These are phyloP conservation scores for Boletus sp. DNA, from an alignment of 1,284 basidiomycete species.

Conservation along the genomic window DNA sequence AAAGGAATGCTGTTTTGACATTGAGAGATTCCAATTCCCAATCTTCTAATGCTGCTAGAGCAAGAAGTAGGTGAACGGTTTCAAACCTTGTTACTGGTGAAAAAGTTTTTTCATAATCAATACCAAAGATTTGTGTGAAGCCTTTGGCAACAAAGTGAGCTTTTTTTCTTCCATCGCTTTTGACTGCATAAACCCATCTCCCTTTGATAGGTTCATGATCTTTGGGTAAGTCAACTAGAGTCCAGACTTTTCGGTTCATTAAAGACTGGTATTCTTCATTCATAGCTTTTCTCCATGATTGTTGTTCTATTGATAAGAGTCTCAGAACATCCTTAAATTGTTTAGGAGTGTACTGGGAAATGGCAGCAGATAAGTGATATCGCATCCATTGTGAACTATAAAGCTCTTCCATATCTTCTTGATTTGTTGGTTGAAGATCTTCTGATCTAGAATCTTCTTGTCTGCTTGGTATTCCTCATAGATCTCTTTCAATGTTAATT, in stretches of 20 bases:
- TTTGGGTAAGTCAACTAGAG: neutral
- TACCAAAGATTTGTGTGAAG: neutral
- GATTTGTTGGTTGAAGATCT: neutral
- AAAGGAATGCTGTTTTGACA: slow-evolving; percentile 45
- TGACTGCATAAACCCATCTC: neutral
- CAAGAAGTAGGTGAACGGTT: neutral
- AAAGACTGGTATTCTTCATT: neutral
- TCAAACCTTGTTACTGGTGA: neutral
- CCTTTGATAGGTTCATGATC: neutral
- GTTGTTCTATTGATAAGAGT: neutral
- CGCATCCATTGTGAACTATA: neutral
- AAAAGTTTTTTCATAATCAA: slow-evolving; percentile 1
- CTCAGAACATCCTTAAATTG: neutral
- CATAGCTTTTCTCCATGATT: neutral
- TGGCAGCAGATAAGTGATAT: neutral
- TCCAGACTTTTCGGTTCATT: neutral
- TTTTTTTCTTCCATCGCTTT: neutral
- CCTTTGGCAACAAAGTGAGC: neutral
- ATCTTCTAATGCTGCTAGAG: slow-evolving; percentile 25
- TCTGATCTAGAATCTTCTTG: neutral
- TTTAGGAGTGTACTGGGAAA: neutral
- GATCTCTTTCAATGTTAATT: neutral
- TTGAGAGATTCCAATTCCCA: slow-evolving; percentile 43
- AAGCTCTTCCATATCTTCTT: neutral
- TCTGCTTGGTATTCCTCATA: neutral